Percentiles rank a stretch among this genome's conserved stretches.
Conservation (phyloP, 2,329 filamentous ascomycete species). For the Onygenales sp. region DNA sequence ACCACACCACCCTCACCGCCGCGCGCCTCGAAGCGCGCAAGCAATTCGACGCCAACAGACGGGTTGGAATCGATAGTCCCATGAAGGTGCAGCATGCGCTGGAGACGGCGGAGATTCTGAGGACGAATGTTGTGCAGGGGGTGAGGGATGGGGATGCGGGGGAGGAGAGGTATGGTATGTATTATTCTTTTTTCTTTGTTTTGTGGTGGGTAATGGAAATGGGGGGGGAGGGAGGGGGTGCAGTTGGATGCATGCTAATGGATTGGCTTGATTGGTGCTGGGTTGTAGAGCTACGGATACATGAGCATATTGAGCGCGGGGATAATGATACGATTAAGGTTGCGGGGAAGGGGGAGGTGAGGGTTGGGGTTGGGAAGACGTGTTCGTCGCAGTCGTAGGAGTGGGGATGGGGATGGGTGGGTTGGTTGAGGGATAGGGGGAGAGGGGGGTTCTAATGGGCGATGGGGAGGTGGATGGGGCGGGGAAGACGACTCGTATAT, state of each 20-base stretch:
- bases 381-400: constrained; percentile 23
- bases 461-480: neutral
- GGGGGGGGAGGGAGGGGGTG: too few relatives aligned
- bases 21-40: constrained; percentile 63
- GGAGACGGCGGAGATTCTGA: constrained; percentile 69
- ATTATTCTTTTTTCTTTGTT: neutral
- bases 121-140: constrained; percentile 84
- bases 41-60: constrained; percentile 60
- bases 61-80: constrained; percentile 48
- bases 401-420: constrained; percentile 6
- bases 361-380: constrained; percentile 27
- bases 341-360: constrained; percentile 33
- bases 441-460: neutral
- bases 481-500: neutral
- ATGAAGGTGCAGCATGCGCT: constrained; percentile 68
- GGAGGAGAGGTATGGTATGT: constrained; percentile 26
- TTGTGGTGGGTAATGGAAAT: too few relatives aligned
- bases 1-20: constrained; percentile 56
- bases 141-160: constrained; percentile 29
- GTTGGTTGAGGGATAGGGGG: constrained; percentile 9
- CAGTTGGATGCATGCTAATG: neutral
- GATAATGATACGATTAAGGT: constrained; percentile 86
- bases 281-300: constrained; percentile 67
- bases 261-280: neutral
- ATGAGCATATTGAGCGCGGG: constrained; percentile 80